Base-by-base conservation (phyloP, 129 eudicot species). In the Logfia minima region DNA sequence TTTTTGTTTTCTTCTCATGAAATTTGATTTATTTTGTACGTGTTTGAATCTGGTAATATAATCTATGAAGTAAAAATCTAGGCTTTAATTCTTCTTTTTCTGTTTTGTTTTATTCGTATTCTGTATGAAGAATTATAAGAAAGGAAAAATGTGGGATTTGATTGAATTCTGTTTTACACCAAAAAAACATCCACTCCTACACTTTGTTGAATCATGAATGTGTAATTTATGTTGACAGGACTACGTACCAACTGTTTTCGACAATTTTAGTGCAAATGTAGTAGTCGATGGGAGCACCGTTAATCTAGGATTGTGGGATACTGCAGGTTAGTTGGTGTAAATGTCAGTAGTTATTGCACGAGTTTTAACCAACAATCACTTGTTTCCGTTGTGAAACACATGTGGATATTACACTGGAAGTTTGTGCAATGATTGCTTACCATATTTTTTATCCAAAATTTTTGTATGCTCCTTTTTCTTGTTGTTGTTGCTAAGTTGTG, bases 181-280 rank as follows among this genome's bases (percentile, higher is more conserved):
- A 51, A 35, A 29, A 32, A 23, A 48, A 66, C 23, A 31, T 78
- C 29, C 26, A 29, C 48, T 65, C 34, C 41, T 75, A 74, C 31
- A 64, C 24, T 68, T 81, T 68, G 53, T 23, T 45, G 61, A 35
- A 60, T 73, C 32, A 28, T 45, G 61, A 35, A 60, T 73, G 43
- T 39, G 28, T 68, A 52, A 21, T 63, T 72, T 64, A 21, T 68
- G 58, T 65, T 64, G 62, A 82, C 86, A 90, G 96, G 96, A 87
- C 58, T 90, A 90, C 69, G 92, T 90, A 66, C 96, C 96, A 21
- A 90, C 96, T n/a, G 96, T 90, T 22, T 90, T 90, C 62, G 96
- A 90, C 84, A 90, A 90, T 77, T 90, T 90, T 64, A 90, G 96
- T 76, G 96, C 92, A 66, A 90, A 90, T 69, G 92, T 90, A 65